Evolutionary conservation across 345 rosid species (phyloP).

Genomic region (Citrus unshiu): DNA sequence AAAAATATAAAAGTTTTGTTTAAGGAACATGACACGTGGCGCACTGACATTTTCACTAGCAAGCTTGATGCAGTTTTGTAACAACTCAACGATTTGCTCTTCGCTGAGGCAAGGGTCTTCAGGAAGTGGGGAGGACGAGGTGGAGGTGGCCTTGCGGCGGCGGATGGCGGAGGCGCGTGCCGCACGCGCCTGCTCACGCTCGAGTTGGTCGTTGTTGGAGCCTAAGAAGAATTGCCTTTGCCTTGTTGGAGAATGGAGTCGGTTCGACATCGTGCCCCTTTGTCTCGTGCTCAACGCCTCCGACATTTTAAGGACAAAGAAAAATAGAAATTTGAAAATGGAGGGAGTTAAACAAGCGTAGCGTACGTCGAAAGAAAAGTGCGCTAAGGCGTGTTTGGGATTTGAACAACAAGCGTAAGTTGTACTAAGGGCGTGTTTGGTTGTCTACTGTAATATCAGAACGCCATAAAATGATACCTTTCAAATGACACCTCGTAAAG

Average conservation of each 20-base stretch:
- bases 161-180: conserved; percentile 32
- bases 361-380: too few species aligned
- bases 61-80: not conserved
- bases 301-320: not conserved
- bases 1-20: not conserved
- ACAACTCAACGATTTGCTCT: not conserved
- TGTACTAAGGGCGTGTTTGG: too few species aligned
- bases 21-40: not conserved
- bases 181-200: conserved; percentile 35
- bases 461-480: too few species aligned
- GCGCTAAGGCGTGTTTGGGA: not conserved
- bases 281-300: not conserved
- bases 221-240: conserved; percentile 19
- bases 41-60: conserved; percentile 33
- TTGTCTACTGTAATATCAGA: too few species aligned
- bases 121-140: not conserved
- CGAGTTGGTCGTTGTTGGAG: conserved; percentile 32
- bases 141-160: not conserved
- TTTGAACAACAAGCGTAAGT: too few species aligned
- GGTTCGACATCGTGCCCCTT: not conserved
- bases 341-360: not conserved
- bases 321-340: not conserved
- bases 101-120: conserved; percentile 26
- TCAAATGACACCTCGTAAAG: too few species aligned
- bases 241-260: conserved; percentile 6